Conservation (phyloP, 2,329 filamentous ascomycete species). For the Claviceps sp. region DNA sequence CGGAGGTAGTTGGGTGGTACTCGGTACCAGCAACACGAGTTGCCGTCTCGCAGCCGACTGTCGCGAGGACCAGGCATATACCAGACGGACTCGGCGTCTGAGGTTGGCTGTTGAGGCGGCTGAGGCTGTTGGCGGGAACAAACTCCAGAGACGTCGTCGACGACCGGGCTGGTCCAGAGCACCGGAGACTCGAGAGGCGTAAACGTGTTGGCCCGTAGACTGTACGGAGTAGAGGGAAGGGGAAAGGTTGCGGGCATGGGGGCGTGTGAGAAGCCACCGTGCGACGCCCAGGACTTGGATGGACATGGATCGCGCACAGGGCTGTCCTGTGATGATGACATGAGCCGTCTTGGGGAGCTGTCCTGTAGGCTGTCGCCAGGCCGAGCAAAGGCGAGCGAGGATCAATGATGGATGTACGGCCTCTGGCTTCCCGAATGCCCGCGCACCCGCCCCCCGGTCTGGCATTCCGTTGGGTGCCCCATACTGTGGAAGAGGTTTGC, state of each 20-base stretch:
- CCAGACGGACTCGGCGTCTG: neutral
- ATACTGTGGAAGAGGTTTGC: neutral
- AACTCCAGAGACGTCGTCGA: neutral
- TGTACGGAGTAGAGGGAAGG: too few relatives aligned
- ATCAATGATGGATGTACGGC: neutral
- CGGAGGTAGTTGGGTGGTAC: neutral
- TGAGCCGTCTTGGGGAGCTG: conserved; percentile 1
- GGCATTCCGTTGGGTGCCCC: neutral
- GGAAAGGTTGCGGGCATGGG: neutral
- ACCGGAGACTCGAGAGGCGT: neutral
- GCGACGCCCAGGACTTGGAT: neutral
- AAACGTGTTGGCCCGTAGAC: neutral
- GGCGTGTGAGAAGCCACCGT: neutral
- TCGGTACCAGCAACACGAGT: neutral
- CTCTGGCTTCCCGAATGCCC: neutral
- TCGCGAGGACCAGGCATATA: neutral
- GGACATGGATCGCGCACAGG: neutral
- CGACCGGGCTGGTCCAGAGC: neutral
- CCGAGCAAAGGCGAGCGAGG: neutral
- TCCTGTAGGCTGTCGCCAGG: neutral
- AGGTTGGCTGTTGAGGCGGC: neutral
- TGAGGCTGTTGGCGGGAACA: neutral
- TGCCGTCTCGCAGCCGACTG: neutral
- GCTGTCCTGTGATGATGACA: conserved; percentile 5
- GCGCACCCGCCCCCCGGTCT: neutral